Evolutionary conservation across 2,329 filamentous ascomycete genomes (phyloP).

Genomic region (Xylariaceae sp.): DNA sequence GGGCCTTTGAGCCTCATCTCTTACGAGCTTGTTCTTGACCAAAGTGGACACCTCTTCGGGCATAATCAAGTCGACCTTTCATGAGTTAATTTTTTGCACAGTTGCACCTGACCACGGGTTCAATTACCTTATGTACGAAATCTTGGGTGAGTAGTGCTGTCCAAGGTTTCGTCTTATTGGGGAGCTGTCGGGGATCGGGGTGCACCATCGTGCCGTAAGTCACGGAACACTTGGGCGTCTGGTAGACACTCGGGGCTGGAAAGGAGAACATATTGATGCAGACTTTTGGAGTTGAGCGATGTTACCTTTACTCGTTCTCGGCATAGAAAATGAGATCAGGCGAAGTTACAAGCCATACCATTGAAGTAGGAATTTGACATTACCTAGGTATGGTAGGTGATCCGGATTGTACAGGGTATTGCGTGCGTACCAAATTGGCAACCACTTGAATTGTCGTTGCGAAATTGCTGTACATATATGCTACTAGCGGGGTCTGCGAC

Average conservation of each 20-base stretch:
- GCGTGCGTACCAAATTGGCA: no score
- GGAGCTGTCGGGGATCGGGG: slow-evolving; percentile 65
- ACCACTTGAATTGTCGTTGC: no score
- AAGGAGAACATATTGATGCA: slow-evolving; percentile 40
- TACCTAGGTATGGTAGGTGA: no score
- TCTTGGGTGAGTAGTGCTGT: slow-evolving; percentile 58
- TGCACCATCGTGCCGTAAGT: slow-evolving; percentile 65
- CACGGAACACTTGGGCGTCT: slow-evolving; percentile 66
- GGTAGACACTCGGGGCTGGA: slow-evolving; percentile 42
- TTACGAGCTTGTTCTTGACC: slow-evolving; percentile 48
- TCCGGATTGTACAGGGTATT: no score
- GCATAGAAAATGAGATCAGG: background rate
- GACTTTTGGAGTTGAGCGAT: background rate
- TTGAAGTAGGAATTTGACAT: no score
- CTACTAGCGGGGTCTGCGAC: no score
- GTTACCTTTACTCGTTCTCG: background rate
- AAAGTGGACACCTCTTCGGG: slow-evolving; percentile 57
- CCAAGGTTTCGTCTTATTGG: slow-evolving; percentile 74
- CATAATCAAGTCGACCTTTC: slow-evolving; percentile 67
- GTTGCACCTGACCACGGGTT: no score
- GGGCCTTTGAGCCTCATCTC: slow-evolving; percentile 28
- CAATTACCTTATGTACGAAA: slow-evolving; percentile 61
- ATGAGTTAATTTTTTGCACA: no score
- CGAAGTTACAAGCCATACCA: background rate
- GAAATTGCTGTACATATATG: no score